Base-by-base conservation (phyloP, 176 grass and related monocot genomes). In the Poa pratensis region DNA sequence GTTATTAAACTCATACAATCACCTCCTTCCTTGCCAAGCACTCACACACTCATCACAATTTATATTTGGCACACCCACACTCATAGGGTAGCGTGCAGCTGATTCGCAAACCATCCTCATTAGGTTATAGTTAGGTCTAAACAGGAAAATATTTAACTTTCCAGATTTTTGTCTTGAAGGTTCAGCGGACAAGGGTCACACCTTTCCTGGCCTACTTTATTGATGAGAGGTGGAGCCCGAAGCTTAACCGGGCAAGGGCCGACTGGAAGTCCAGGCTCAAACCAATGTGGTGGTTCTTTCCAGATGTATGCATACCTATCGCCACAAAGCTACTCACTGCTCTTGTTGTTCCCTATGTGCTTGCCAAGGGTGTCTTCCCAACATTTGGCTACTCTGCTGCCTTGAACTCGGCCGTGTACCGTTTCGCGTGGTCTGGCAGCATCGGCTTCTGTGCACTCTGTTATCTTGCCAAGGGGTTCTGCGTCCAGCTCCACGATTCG, bases 351-450 rank as follows among this genome's bases (percentile, higher is more conserved):
- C 91, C 91, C 11, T 90, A 88, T 48, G 75, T 87, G 12, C 79
- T 93, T 51, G 85, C 88, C 7, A 88, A 75, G 75, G 85, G 49
- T 12, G 11, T 93, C 68, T 82, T 87, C 66, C 88, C 91, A 19
- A 22, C 11, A 34, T 85, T 90, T 7, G 85, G 91, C 45, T 93
- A 53, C 85, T 81, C 91, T 3, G 15, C 48, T 20, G 40, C 53
- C 20, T 35, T 84, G 82, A 93, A 90, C 88, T 88, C 57, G n/a
- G 13, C 51, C 1, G 91, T 83, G 10, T 85, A 86, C 54, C 85
- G 83, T 54, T 93, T 93, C 75, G 85, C 88, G 20, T 93, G 91
- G 88, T 15, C 90, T n/a, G 88, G 82, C 45, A 64, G 79, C 46
- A 73, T 88, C 3, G 63, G 75, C 24, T 30, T 88, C 12, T 34